Percentiles rank a stretch among this genome's conserved stretches.
These are phyloP conservation scores for Heritiera littoralis DNA, from an alignment of 345 rosid genomes.

Conservation along the genomic window DNA sequence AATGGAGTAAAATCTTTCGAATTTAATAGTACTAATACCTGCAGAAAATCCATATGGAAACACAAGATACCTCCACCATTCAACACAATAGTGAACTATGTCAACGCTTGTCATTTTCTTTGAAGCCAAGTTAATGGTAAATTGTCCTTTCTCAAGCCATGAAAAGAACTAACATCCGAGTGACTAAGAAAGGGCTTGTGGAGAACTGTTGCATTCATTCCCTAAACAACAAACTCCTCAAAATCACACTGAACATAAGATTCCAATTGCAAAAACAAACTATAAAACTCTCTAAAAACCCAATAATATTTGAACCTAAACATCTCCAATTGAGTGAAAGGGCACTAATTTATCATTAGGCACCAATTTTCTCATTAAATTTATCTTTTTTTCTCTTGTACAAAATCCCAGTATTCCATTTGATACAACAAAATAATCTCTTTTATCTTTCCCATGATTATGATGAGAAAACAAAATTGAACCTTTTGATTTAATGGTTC, in stretches of 20 bases:
- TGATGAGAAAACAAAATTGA: not conserved
- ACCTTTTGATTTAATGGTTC: conserved; percentile 9
- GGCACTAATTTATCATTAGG: not conserved
- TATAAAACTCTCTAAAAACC: not conserved
- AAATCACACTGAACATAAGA: not conserved
- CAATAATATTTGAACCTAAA: not conserved
- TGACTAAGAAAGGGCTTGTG: not conserved
- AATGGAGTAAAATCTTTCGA: not conserved
- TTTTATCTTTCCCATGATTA: not conserved
- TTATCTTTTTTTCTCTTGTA: not conserved
- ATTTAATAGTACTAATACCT: not conserved
- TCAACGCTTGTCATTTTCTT: not conserved
- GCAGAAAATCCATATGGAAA: not conserved
- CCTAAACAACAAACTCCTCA: not conserved
- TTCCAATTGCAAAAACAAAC: not conserved
- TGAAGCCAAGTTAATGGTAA: not conserved
- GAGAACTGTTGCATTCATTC: not conserved
- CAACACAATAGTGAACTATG: not conserved
- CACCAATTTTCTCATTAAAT: not conserved
- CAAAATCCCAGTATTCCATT: not conserved
- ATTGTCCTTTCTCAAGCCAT: not conserved
- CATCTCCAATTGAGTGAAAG: not conserved
- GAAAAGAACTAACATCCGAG: not conserved
- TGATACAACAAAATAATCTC: not conserved
- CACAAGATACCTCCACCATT: not conserved